Base-by-base conservation (phyloP, 306 rosid species). In the Trifolium subterraneum region DNA sequence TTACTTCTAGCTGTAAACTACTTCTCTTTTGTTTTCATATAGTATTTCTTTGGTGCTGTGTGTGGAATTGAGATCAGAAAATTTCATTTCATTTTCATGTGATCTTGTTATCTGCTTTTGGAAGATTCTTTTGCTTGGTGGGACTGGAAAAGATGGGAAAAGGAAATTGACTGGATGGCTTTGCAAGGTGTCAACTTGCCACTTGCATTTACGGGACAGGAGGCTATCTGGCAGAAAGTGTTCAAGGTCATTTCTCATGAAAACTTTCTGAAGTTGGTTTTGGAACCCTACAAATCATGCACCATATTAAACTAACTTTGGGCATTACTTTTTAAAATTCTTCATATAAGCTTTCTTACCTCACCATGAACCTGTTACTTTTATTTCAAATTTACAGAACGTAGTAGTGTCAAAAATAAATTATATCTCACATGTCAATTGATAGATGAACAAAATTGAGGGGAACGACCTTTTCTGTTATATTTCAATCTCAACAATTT, bases 111-210 rank as follows among this genome's bases (percentile, higher is more conserved):
- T 72, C 48, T 82, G 77, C 48, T 74, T 77, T 15, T 27, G 79
- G 78, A 79, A 93, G 98, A 93, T 85, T 79, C 96, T 66, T 84
- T 87, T 64, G 91, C 96, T 71, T 93, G 96, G 95, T 93, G 96
- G 96, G 96, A 87, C 84, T 93, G 98, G 98, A 55, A 83, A 68
- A 87, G 98, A 85, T 90, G 98, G 98, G 95, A 90, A 68, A 88
- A 83, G 83, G 98, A 93, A 88, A 93, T 93, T 72, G 98, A 93
- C 81, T 88, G 96, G 98, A 93, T 93, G 98, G 98, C 96, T 45
- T 84, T 90, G 78, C 98, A 93, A 52, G 98, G 98, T 38, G 78
- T 93, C 75, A 93, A 93, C 75, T 77, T 93, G 79, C 98, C 96
- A 3, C 86, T 90, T 54, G 92, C 96, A 61, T 93, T 93, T 73